A percentile compares a stretch with the other conserved stretches of the same genome.
phyloP scores from a whole-genome alignment of 75 land plant species.

The Chamaecyparis obtusa region DNA sequence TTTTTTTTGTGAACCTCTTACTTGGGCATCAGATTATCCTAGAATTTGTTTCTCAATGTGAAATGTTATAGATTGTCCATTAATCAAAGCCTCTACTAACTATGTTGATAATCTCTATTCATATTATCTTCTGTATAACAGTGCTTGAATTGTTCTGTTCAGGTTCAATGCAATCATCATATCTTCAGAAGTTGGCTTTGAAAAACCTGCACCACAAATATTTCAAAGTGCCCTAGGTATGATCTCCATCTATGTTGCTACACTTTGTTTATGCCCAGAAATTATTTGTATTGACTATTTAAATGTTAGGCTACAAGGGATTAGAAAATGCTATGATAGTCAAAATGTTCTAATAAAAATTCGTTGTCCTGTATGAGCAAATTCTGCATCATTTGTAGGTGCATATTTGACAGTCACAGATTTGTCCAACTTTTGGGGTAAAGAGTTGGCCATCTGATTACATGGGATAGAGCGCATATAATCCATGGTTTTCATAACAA shows the following conservation, averaged over 20 bases:
- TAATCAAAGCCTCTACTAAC: background rate
- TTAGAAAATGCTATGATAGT: background rate
- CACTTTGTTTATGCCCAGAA: background rate
- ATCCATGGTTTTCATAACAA: background rate
- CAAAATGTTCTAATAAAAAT: background rate
- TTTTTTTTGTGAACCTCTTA: background rate
- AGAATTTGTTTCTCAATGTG: background rate
- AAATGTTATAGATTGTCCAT: background rate
- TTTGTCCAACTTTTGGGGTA: background rate
- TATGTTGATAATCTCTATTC: background rate
- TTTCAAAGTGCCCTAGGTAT: conserved; percentile 83
- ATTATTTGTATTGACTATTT: background rate
- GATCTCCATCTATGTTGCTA: background rate
- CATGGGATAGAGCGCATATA: background rate
- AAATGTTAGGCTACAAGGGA: background rate
- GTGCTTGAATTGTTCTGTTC: conserved; percentile 1
- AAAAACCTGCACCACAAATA: conserved; percentile 80
- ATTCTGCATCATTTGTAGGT: background rate
- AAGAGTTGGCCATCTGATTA: background rate
- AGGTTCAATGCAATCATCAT: conserved; percentile 95
- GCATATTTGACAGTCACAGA: background rate
- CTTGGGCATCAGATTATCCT: background rate
- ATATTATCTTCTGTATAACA: background rate
- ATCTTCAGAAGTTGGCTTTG: conserved; percentile 91
- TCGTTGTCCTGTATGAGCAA: background rate